phyloP scores from a whole-genome alignment of 2,329 filamentous ascomycete genomes.

The Xylaria digitata region DNA sequence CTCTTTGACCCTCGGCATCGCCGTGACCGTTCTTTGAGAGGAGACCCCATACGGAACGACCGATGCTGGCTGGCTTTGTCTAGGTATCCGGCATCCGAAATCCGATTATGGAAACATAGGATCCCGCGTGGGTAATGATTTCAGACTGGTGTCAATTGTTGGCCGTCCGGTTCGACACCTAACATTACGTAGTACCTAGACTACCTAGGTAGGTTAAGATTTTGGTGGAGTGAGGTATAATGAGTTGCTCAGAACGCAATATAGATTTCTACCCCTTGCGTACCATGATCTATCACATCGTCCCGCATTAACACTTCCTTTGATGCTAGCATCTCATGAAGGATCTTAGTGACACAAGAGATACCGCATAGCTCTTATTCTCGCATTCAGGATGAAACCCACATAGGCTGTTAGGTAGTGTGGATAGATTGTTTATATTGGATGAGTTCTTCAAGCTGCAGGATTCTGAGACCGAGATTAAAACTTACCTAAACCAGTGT shows the following conservation, averaged over 20 bases:
- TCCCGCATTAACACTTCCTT: not conserved
- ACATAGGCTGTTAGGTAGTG: slow-evolving; percentile 1
- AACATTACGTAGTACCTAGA: not conserved
- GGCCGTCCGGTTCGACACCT: not conserved
- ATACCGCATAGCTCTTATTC: not conserved
- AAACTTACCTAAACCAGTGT: not conserved
- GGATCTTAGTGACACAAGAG: not conserved
- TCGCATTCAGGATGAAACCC: not conserved
- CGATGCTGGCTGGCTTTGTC: slow-evolving; percentile 38
- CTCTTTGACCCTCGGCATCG: slow-evolving; percentile 2
- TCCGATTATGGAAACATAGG: slow-evolving; percentile 35
- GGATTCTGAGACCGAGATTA: not conserved
- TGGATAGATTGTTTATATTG: slow-evolving; percentile 17
- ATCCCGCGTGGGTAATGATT: slow-evolving; percentile 16
- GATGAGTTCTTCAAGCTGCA: not conserved
- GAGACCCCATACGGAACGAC: slow-evolving; percentile 36
- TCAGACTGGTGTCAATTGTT: not conserved
- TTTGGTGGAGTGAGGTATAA: too few relatives aligned
- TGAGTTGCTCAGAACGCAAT: not conserved
- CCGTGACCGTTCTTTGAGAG: slow-evolving; percentile 16
- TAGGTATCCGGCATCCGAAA: slow-evolving; percentile 36
- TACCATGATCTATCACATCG: not conserved
- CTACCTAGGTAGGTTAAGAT: too few relatives aligned
- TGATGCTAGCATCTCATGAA: not conserved
- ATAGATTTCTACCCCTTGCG: not conserved